These are phyloP conservation scores for Auriculariales sp. DNA, from an alignment of 768 basidiomycete species.

Conservation along the genomic window DNA sequence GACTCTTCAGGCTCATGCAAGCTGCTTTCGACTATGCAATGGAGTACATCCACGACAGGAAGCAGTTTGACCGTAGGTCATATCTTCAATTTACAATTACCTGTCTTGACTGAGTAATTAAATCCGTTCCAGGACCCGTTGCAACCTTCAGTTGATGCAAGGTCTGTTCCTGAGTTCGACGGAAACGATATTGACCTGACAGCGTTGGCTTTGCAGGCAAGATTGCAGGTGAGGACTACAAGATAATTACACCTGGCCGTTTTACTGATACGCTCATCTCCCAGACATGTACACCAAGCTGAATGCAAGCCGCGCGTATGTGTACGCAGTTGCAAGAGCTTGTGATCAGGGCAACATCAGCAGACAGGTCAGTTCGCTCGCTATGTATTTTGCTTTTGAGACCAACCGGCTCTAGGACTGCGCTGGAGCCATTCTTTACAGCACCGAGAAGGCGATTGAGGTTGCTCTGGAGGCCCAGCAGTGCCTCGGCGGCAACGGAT, in stretches of 20 bases:
- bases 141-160: slow-evolving; percentile 95
- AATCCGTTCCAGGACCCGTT: too few species aligned
- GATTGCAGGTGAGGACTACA: slow-evolving; percentile 6
- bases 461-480: slow-evolving; percentile 88
- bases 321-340: slow-evolving; percentile 83
- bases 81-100: too few species aligned
- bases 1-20: slow-evolving; percentile 60
- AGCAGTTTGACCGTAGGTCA: slow-evolving; percentile 89
- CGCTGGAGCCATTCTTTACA: slow-evolving; percentile 86
- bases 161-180: slow-evolving; percentile 29
- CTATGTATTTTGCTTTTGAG: background rate
- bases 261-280: slow-evolving; percentile 5
- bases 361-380: slow-evolving; percentile 40
- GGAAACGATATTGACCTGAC: slow-evolving; percentile 12
- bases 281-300: slow-evolving; percentile 94
- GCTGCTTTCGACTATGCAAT: slow-evolving; percentile 81
- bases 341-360: slow-evolving; percentile 72
- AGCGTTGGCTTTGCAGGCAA: slow-evolving; percentile 1
- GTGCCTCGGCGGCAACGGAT: slow-evolving; percentile 88
- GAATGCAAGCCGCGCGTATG: slow-evolving; percentile 76
- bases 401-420: slow-evolving; percentile 52
- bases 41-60: slow-evolving; percentile 83
- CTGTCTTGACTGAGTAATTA: too few species aligned
- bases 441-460: slow-evolving; percentile 83
- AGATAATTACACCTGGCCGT: background rate